Conservation (phyloP, 2,329 filamentous ascomycete genomes). For the Knoxdaviesia capensis region DNA sequence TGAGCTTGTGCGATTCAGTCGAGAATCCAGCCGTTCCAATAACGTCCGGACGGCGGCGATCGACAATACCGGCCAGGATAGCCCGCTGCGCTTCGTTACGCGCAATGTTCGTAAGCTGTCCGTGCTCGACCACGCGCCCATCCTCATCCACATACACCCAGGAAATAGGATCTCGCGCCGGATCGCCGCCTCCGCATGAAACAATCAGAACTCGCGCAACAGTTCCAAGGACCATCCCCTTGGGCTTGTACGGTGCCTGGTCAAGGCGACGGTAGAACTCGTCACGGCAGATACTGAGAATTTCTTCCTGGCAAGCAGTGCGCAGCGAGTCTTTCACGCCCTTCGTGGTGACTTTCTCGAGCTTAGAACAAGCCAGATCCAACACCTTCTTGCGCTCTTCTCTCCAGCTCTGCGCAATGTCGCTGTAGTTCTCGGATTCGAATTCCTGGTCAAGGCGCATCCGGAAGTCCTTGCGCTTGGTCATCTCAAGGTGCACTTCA, state of each 20-base stretch:
- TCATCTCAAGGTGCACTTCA: conserved; percentile 62
- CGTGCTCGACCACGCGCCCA: conserved; percentile 71
- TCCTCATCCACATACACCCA: conserved; percentile 93
- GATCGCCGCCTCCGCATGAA: conserved; percentile 64
- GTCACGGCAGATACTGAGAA: conserved; percentile 73
- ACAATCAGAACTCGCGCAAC: conserved; percentile 71
- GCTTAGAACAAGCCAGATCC: conserved; percentile 58
- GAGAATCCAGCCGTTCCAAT: conserved; percentile 78
- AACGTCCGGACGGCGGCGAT: conserved; percentile 69
- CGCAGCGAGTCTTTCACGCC: conserved; percentile 89
- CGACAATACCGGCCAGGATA: conserved; percentile 59
- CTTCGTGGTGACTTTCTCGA: conserved; percentile 70
- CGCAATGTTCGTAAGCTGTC: conserved; percentile 64
- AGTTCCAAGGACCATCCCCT: conserved; percentile 77
- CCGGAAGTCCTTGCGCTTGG: conserved; percentile 57
- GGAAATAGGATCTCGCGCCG: conserved; percentile 56
- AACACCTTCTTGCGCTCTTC: conserved; percentile 68
- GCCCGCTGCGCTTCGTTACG: conserved; percentile 46
- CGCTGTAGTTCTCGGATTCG: conserved; percentile 86
- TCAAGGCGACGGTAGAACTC: conserved; percentile 80
- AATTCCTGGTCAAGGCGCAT: conserved; percentile 65
- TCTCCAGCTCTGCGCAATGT: conserved; percentile 90
- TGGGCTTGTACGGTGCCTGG: conserved; percentile 89
- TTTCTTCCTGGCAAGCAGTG: conserved; percentile 81
- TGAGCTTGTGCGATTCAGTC: conserved; percentile 66